A percentile compares a stretch with the other conserved stretches of the same genome.
Conservation (phyloP, 345 rosid species). For the Rhodomyrtus tomentosa region DNA sequence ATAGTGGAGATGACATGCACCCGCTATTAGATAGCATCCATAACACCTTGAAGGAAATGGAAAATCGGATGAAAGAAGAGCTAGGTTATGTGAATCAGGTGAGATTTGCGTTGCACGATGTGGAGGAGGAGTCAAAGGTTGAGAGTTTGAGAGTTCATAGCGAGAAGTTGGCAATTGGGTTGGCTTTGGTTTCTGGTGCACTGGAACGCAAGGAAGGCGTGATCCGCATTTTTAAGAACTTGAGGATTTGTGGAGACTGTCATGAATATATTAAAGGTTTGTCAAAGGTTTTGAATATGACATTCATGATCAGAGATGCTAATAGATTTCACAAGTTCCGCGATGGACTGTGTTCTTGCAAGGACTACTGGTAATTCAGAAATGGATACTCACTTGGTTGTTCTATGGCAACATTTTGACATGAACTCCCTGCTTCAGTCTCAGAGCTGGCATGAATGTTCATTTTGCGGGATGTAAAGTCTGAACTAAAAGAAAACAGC, state of each 20-base stretch:
- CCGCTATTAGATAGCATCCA: constrained; percentile 37
- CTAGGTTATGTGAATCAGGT: constrained; percentile 41
- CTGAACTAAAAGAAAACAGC: neutral
- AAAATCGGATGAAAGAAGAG: constrained; percentile 58
- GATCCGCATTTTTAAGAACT: constrained; percentile 67
- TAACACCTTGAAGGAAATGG: constrained; percentile 44
- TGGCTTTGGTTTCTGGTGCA: constrained; percentile 45
- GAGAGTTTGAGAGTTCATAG: constrained; percentile 75
- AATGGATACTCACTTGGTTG: neutral
- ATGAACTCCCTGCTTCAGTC: neutral
- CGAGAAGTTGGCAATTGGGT: constrained; percentile 78
- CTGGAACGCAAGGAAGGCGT: constrained; percentile 19
- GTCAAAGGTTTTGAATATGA: constrained; percentile 36
- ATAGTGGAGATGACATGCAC: constrained; percentile 50
- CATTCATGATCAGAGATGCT: constrained; percentile 69
- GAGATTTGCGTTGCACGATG: constrained; percentile 48
- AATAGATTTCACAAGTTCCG: constrained; percentile 70
- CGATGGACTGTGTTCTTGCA: constrained; percentile 57
- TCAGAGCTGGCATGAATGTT: neutral
- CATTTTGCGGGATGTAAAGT: neutral
- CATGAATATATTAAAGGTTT: constrained; percentile 72
- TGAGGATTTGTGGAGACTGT: constrained; percentile 77
- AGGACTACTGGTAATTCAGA: constrained; percentile 46
- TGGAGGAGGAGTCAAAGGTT: constrained; percentile 69
- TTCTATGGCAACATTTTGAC: neutral